Evolutionary conservation across 83 land plant genomes (phyloP), one percentile per base, ranked within the genome.

Genomic region (Picea engelmannii): DNA sequence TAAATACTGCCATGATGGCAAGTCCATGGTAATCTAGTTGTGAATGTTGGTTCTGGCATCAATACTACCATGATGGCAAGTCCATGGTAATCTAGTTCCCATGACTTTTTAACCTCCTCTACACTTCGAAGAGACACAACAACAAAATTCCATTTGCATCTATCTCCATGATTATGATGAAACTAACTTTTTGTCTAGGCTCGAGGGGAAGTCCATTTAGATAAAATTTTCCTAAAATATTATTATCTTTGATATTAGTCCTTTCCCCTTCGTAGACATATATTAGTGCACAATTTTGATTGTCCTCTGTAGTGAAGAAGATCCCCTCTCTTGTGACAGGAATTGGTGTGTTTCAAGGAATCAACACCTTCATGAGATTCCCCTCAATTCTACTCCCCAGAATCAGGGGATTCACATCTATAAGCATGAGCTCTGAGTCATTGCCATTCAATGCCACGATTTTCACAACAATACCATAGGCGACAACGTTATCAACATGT

Each of bases 401-500:
- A 44, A 7, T 44, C 5, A 44, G 47, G 6, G 47, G 47, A 5
- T 7, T 44, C 8, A 44, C 47, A 44, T 44, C 47, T 44, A 7
- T 0, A 5, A 76, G 52, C 6, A 25, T 52, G 4, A 52, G 47
- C 3, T 35, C 31, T 4, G 38, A 70, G 38, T 17, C 17, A 24
- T 68, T 58, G 21, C 80, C 81, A 47, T 4, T 81, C n/a, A 81
- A 25, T 11, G 17, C 68, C 4, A 80, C 82, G 21, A 80, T 80
- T 59, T 81, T 58, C 24, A 81, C 58, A 2, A 80, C 80, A 23
- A 61, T 80, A 16, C 82, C 82, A 47, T 70, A 81, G 4, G 82
- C 82, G 0, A 81, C 82, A 21, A 80, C 86, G 61, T 85, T 84
- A 61, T 85, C 86, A 5, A 84, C 84, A 21, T 85, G 73, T 0